These are phyloP conservation scores for Cymbopogon flexuosus DNA, from an alignment of 202 grass and related monocot genomes.

Conservation along the genomic window DNA sequence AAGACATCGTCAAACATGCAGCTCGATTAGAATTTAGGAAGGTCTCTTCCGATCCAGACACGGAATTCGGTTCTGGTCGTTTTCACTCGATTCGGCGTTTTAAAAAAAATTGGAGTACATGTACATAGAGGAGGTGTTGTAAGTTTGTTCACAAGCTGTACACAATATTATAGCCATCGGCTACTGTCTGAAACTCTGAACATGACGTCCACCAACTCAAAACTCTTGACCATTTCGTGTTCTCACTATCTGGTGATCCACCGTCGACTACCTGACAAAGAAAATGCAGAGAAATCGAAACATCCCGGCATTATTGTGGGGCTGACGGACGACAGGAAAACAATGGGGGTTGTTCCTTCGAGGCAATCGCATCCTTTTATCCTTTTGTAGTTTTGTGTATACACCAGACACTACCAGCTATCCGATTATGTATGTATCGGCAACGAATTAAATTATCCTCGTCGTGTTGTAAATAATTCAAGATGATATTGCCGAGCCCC, in stretches of 20 bases:
- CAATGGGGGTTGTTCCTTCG: neutral
- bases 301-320: neutral
- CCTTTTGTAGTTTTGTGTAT: neutral
- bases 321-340: neutral
- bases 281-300: neutral
- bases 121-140: neutral
- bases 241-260: neutral
- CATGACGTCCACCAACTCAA: conserved; percentile 28
- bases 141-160: neutral
- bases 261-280: conserved; percentile 10
- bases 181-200: conserved; percentile 1
- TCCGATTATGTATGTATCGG: neutral
- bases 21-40: neutral
- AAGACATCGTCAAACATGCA: conserved; percentile 14
- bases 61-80: neutral
- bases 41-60: too few relatives aligned
- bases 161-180: neutral
- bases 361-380: neutral
- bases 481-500: neutral
- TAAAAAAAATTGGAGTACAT: neutral
- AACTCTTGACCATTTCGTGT: conserved; percentile 35
- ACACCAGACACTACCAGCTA: neutral
- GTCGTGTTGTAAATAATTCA: neutral
- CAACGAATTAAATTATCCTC: neutral
- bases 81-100: neutral